phyloP scores from a whole-genome alignment of 106 monocot species.

The Alisma plantagoaquatica region DNA sequence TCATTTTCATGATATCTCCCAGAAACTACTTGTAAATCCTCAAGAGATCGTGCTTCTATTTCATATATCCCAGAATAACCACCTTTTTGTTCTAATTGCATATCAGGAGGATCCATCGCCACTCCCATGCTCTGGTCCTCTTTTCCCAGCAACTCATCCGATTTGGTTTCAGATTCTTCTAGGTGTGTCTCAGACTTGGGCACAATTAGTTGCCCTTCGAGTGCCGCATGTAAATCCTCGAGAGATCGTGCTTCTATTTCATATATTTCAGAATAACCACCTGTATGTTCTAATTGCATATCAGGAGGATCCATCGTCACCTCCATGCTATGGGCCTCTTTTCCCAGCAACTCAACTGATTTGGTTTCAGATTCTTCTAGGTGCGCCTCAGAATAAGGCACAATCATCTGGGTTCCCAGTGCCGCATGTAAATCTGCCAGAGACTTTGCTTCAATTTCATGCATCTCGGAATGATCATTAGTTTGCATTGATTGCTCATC shows the following conservation, averaged over 20 bases:
- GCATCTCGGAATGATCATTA: neutral
- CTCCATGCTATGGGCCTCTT: neutral
- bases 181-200: neutral
- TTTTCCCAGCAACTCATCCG: neutral
- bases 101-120: neutral
- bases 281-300: neutral
- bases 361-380: neutral
- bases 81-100: neutral
- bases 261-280: neutral
- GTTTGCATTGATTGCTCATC: too few relatives aligned
- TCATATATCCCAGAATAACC: neutral
- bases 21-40: conserved; percentile 3
- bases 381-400: neutral
- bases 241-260: conserved; percentile 6
- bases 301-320: neutral
- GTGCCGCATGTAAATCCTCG: neutral
- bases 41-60: conserved; percentile 2
- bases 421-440: conserved; percentile 16
- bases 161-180: neutral
- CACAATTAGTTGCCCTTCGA: neutral
- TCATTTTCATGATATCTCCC: too few relatives aligned
- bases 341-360: neutral
- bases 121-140: neutral
- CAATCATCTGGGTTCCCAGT: conserved; percentile 1
- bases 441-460: conserved; percentile 16